These are phyloP conservation scores for Lablab purpureus DNA, from an alignment of 306 rosid species.

Conservation along the genomic window DNA sequence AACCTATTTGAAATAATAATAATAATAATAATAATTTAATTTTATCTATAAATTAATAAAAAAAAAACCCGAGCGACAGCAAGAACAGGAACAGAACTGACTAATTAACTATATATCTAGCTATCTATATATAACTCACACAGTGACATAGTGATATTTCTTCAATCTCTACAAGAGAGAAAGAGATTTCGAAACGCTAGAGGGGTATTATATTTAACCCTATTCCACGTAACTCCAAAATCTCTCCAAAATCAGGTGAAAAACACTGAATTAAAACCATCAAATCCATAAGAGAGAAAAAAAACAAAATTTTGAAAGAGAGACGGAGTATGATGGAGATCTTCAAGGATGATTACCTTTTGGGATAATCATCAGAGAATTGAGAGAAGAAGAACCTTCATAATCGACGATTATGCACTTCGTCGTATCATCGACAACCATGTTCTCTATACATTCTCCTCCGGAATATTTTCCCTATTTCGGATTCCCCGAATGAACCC, in stretches of 20 bases:
- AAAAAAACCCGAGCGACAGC: conserved; percentile 4
- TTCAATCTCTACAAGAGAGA: conserved; percentile 48
- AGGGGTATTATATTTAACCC: conserved; percentile 58
- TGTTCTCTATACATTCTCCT: conserved; percentile 35
- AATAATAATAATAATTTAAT: neutral
- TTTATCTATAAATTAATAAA: conserved; percentile 34
- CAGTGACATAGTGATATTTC: conserved; percentile 40
- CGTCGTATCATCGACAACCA: conserved; percentile 75
- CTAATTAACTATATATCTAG: neutral
- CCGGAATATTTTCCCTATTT: conserved; percentile 22
- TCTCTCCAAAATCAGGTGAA: conserved; percentile 69
- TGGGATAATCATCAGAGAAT: conserved; percentile 76
- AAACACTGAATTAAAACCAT: conserved; percentile 66
- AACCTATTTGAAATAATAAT: conserved; percentile 27
- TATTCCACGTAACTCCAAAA: conserved; percentile 56
- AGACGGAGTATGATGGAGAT: conserved; percentile 37
- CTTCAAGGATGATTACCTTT: conserved; percentile 74
- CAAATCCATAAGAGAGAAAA: conserved; percentile 56
- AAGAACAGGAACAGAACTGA: neutral
- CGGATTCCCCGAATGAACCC: conserved; percentile 7
- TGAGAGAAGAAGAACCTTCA: conserved; percentile 66
- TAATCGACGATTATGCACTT: conserved; percentile 61
- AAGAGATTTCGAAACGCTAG: conserved; percentile 58
- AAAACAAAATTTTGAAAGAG: neutral
- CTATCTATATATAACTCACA: neutral